Percentiles rank a stretch among this genome's conserved stretches.
phyloP scores from a whole-genome alignment of 129 eudicot species.

The Heracleum sosnowskyi region DNA sequence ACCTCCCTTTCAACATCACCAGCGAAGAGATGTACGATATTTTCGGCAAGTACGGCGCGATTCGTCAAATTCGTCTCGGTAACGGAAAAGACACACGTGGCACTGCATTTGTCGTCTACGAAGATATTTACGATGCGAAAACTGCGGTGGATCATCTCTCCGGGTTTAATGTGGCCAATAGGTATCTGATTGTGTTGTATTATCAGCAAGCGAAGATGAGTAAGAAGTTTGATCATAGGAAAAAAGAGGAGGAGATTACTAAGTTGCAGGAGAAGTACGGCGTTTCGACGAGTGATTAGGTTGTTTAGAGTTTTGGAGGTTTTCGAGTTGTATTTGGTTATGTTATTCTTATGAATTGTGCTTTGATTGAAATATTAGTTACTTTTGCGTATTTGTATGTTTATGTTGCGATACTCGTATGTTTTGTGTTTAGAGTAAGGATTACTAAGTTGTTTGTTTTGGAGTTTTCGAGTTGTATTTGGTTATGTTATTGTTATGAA shows the following conservation, averaged over 20 bases:
- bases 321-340: no score
- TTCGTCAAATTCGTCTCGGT: conserved; percentile 69
- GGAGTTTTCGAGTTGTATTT: no score
- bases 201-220: conserved; percentile 87
- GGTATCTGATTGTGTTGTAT: conserved; percentile 65
- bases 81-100: conserved; percentile 73
- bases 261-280: conserved; percentile 80
- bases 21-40: conserved; percentile 94
- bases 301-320: neutral
- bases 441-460: neutral
- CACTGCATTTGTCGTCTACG: conserved; percentile 69
- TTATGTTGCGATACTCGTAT: no score
- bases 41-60: conserved; percentile 79
- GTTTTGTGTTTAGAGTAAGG: no score
- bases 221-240: conserved; percentile 65
- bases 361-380: no score
- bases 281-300: conserved; percentile 51
- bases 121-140: conserved; percentile 73
- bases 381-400: no score
- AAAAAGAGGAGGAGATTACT: conserved; percentile 57
- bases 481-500: no score
- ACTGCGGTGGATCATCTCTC: conserved; percentile 71
- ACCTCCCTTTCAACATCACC: conserved; percentile 76
- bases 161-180: conserved; percentile 66
- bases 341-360: no score